phyloP scores from a whole-genome alignment of 148 eudicot species.

The Drosera capensis region DNA sequence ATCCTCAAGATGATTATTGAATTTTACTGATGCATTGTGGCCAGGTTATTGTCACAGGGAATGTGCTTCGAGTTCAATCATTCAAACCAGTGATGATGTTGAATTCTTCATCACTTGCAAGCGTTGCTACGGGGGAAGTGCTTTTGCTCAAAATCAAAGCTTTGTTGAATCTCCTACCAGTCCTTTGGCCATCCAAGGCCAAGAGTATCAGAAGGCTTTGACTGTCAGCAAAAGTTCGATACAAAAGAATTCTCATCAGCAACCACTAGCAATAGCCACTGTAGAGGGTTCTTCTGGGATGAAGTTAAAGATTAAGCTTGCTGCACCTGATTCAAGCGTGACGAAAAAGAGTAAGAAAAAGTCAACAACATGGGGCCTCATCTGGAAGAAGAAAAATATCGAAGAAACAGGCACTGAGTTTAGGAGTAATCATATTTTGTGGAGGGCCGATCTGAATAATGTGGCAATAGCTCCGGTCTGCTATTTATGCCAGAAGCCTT shows the following conservation, averaged over 20 bases:
- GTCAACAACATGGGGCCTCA: conserved; percentile 39
- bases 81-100: conserved; percentile 24
- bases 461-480: conserved; percentile 21
- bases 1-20: no score
- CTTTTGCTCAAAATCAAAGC: conserved; percentile 15
- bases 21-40: not conserved
- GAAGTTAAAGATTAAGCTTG: no score
- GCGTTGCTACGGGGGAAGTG: conserved; percentile 29
- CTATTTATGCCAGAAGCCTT: conserved; percentile 43
- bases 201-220: conserved; percentile 15
- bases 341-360: conserved; percentile 21
- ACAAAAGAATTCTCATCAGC: conserved; percentile 13
- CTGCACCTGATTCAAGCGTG: conserved; percentile 13
- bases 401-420: conserved; percentile 46
- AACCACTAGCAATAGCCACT: conserved; percentile 16
- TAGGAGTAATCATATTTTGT: conserved; percentile 33
- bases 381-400: conserved; percentile 67
- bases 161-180: conserved; percentile 55
- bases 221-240: conserved; percentile 17
- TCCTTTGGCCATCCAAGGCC: conserved; percentile 62
- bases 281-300: conserved; percentile 14
- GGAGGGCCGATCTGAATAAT: conserved; percentile 29
- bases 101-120: conserved; percentile 46
- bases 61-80: conserved; percentile 46
- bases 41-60: conserved; percentile 77